Evolutionary conservation across 202 grass and related monocot genomes (phyloP), one percentile per base, ranked within the genome.

Genomic region (Dendrocalamus latiflorus): DNA sequence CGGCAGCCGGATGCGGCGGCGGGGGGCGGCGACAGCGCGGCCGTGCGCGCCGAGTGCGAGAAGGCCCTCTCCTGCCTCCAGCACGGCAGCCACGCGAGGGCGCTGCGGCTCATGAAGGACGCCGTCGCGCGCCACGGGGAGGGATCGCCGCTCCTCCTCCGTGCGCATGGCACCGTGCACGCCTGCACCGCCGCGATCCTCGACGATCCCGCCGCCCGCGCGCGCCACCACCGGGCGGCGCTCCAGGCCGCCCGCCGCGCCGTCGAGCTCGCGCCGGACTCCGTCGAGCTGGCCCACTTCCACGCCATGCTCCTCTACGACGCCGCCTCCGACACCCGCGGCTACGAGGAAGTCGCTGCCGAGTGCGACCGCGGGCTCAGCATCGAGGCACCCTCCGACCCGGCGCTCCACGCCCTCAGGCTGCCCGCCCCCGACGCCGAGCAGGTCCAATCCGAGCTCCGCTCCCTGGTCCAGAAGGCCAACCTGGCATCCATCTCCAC

Each of bases 211-310:
- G n/a, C n/a, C n/a, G n/a, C n/a, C n/a, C n/a, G n/a, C n/a, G n/a
- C n/a, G n/a, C n/a, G n/a, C n/a, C n/a, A n/a, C n/a, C n/a, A 87
- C 14, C 68, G 59, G 66, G 55, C 77, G 2, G 91, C 95, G 8
- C 47, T 93, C 66, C 83, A 87, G 10, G 84, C 87, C 1, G 91
- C 96, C 13, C 76, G 61, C 55, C 86, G 81, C 53, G 93, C 96
- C 20, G 83, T 84, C 30, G 80, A 91, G 59, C 91, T 98, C 4
- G 88, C 91, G 15, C 95, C 96, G 21, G 81, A 89, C 6, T 98
- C 96, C 15, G 63, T 95, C 78, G 96, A 95, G 87, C 90, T 95
- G 4, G 85, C 96, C 43, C 90, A 91, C 70, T 98, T 98, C 87
- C 92, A 85, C 73, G 93, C 96, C n/a, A 70, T 74, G n/a, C 81